Evolutionary conservation across 108 stramenopile genomes (phyloP), one percentile per base, ranked within the genome.

Genomic region (Nitzschia sp.): DNA sequence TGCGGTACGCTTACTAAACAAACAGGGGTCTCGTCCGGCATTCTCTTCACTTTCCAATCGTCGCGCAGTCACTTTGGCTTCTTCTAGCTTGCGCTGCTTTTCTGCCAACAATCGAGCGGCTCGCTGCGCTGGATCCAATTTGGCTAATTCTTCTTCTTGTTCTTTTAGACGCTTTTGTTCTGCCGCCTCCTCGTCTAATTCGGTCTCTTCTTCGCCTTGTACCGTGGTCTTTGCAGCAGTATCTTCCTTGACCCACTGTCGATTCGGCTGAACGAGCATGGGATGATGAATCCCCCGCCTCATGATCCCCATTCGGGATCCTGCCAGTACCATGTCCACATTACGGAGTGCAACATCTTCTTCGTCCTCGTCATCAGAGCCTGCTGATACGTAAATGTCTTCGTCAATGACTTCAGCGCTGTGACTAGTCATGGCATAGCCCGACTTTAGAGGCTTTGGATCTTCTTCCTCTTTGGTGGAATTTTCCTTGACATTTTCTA

Each of bases 1-100:
- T 19, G 90, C 89, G 2, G 95, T 95, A 9, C 95, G 81, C 67
- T 95, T 95, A 26, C 83, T 85, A 66, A 95, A 95, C 15, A 95
- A 77, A 54, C 88, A 87, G 0, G 95, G 89, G 74, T 95, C 95
- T 11, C 95, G 83, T 3, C 95, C 95, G 32, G 95, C 92, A 64
- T 95, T 95, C 77, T 95, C 95, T 71, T 89, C 89, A 26, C 84
- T 85, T 71, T 93, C 91, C 26, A 84, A 18, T 34, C 78, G 69
- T 1, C 95, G 82, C 17, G 87, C 89, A 42, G 67, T 47, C 42
- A 75, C 66, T 68, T 85, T 92, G 30, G 88, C 90, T 57, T 86
- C 81, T 67, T 95, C 92, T 13, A 91, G 64, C 53, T 92, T 92
- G 9, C 85, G 84, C 59, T 90, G 87, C 64, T 92, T 91, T 36